Evolutionary conservation across 805 yeast genomes (phyloP).

Genomic region (Metschnikowia colocasiae): DNA sequence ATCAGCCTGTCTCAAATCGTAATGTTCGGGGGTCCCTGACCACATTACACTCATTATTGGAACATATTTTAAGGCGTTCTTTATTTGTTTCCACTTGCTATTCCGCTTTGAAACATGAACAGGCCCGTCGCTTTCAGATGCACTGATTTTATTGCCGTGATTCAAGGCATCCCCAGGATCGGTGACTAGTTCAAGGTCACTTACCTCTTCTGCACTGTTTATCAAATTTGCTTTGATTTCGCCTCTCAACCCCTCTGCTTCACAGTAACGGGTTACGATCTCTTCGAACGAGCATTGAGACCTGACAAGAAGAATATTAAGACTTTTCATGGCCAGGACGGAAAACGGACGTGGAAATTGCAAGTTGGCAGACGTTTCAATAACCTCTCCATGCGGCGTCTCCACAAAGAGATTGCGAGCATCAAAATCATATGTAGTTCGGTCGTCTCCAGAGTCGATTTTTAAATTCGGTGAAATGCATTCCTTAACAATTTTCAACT

Average conservation of each 20-base stretch:
- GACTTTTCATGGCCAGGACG: constrained; percentile 27
- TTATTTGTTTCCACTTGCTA: constrained; percentile 10
- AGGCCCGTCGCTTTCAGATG: constrained; percentile 3
- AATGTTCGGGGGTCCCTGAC: constrained; percentile 63
- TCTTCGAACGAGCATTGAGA: constrained; percentile 22
- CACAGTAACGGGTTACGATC: constrained; percentile 25
- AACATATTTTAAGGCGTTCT: constrained; percentile 27
- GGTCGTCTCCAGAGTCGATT: background rate
- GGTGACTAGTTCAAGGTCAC: background rate
- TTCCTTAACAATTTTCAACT: constrained; percentile 1
- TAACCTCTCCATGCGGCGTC: constrained; percentile 2
- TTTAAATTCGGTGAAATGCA: background rate
- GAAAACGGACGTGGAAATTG: constrained; percentile 36
- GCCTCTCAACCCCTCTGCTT: constrained; percentile 6
- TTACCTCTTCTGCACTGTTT: background rate
- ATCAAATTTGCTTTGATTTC: background rate
- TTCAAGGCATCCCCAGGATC: background rate
- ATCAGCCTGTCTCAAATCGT: constrained; percentile 33
- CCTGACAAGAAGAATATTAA: constrained; percentile 35
- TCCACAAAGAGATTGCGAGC: background rate
- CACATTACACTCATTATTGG: constrained; percentile 41
- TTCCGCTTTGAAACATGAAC: constrained; percentile 9
- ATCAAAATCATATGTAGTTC: background rate
- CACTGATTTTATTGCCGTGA: background rate
- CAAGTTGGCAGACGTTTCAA: background rate